phyloP scores from a whole-genome alignment of 2,329 filamentous ascomycete genomes.

The Cadophora sp. region DNA sequence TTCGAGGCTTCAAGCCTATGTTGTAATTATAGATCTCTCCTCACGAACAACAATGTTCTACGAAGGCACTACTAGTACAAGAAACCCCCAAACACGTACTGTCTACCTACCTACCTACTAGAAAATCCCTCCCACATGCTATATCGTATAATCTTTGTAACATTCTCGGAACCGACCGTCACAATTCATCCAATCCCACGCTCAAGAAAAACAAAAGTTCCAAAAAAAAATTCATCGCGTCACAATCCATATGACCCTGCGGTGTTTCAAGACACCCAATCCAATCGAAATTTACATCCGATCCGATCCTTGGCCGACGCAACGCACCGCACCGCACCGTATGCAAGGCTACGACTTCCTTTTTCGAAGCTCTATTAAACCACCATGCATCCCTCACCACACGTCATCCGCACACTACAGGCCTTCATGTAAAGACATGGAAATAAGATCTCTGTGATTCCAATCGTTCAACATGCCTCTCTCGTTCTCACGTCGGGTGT shows the following conservation, averaged over 20 bases:
- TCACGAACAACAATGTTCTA: slow-evolving; percentile 35
- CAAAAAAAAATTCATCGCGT: neutral
- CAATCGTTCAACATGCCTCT: slow-evolving; percentile 34
- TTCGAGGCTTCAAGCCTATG: slow-evolving; percentile 36
- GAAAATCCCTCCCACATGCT: neutral
- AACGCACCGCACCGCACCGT: neutral
- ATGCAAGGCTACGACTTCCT: slow-evolving; percentile 27
- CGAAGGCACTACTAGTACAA: neutral
- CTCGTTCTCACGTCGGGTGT: slow-evolving; percentile 33
- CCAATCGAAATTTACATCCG: slow-evolving; percentile 9
- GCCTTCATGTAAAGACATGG: neutral
- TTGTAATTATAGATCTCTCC: slow-evolving; percentile 47
- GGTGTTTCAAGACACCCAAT: slow-evolving; percentile 20
- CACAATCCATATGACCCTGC: neutral
- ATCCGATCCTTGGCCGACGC: slow-evolving; percentile 3
- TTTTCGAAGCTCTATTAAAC: slow-evolving; percentile 6
- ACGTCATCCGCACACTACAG: neutral
- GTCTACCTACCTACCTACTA: neutral
- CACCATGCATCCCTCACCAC: neutral
- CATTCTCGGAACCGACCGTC: too few species aligned
- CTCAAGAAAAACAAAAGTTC: neutral
- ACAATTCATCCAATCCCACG: neutral
- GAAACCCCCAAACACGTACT: neutral
- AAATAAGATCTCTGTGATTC: neutral
- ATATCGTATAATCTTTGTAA: too few species aligned